Conservation (phyloP, 257 asterid genomes). For the Ilex asprella region DNA sequence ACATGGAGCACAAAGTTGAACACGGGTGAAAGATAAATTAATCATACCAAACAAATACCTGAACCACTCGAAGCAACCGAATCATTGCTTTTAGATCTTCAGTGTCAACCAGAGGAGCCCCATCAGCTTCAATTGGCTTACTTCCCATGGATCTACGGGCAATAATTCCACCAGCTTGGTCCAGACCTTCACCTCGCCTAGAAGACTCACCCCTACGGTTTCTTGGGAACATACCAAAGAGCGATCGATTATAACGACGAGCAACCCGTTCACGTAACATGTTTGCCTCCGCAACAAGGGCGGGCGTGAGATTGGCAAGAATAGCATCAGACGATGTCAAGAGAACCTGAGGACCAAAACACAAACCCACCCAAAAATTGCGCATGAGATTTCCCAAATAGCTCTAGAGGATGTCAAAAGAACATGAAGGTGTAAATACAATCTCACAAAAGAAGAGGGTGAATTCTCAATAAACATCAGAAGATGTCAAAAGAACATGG, state of each 20-base stretch:
- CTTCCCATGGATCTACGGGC: conserved; percentile 70
- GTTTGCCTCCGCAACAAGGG: conserved; percentile 94
- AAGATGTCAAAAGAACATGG: not conserved
- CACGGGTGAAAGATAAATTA: conserved; percentile 10
- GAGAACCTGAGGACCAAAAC: conserved; percentile 52
- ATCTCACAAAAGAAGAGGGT: too few relatives aligned
- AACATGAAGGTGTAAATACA: too few relatives aligned
- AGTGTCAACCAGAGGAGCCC: conserved; percentile 74
- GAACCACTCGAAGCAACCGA: conserved; percentile 88
- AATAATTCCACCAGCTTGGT: conserved; percentile 57
- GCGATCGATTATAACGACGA: conserved; percentile 71
- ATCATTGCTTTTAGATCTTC: conserved; percentile 85
- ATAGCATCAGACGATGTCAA: conserved; percentile 92
- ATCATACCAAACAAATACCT: conserved; percentile 41
- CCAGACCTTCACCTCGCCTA: conserved; percentile 69
- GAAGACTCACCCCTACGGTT: conserved; percentile 90
- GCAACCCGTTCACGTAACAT: conserved; percentile 96
- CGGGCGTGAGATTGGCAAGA: conserved; percentile 90
- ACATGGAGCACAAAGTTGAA: conserved; percentile 9
- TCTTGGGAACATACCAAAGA: conserved; percentile 80
- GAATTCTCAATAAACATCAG: not conserved
- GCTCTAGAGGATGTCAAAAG: too few relatives aligned
- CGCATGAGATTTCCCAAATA: too few relatives aligned
- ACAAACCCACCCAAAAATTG: not conserved
- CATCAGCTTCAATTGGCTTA: conserved; percentile 87